Percentiles rank a stretch among this genome's conserved stretches.
Evolutionary conservation across 306 rosid genomes (phyloP).

Genomic region (Trichosanthes truncata): DNA sequence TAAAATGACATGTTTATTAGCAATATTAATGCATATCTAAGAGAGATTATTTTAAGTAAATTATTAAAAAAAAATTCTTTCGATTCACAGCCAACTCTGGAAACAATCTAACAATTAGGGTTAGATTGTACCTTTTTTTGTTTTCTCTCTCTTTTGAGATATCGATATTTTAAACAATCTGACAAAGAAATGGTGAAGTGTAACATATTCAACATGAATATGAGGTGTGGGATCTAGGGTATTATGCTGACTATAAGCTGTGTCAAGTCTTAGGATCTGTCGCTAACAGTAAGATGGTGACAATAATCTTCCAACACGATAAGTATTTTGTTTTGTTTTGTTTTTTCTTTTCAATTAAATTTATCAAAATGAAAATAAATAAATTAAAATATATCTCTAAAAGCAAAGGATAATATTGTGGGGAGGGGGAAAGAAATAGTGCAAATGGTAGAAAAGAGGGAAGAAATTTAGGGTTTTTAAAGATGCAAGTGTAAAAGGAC

Average conservation of each 20-base stretch:
- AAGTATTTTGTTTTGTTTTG: background rate
- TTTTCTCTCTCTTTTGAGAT: too few species aligned
- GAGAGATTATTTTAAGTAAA: too few species aligned
- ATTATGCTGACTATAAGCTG: background rate
- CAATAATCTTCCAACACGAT: background rate
- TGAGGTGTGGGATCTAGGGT: background rate
- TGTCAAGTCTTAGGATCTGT: background rate
- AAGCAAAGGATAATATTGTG: background rate
- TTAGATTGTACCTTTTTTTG: too few species aligned
- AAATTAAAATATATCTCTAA: background rate
- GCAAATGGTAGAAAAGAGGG: background rate
- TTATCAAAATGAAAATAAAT: background rate
- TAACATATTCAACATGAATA: background rate
- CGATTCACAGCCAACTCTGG: too few species aligned
- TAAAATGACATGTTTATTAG: background rate
- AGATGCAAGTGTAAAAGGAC: background rate
- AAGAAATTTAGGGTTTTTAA: background rate
- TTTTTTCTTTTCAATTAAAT: background rate
- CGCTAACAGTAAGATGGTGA: background rate
- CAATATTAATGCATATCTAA: background rate
- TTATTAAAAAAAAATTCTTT: too few species aligned
- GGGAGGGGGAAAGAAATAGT: background rate
- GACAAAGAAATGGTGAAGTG: background rate
- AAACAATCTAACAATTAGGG: too few species aligned
- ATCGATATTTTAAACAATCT: background rate